phyloP scores from a whole-genome alignment of 768 basidiomycete species.

The Phylloporus scabripes region DNA sequence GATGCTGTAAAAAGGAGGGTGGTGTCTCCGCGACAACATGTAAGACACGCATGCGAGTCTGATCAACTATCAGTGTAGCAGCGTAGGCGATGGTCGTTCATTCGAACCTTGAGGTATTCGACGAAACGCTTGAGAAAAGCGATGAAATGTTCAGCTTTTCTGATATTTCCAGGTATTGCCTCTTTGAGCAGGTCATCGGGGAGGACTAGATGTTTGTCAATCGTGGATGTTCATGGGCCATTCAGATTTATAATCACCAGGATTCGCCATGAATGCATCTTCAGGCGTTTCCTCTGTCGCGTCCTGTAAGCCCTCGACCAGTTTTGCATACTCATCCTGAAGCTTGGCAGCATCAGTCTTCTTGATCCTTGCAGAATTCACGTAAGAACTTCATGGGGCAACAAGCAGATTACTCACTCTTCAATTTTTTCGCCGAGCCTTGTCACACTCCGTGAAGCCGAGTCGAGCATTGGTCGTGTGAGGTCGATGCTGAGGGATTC shows the following conservation, averaged over 20 bases:
- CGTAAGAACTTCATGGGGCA: conserved; percentile 7
- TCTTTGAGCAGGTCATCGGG: conserved; percentile 94
- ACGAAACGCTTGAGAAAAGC: conserved; percentile 98
- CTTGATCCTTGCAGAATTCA: conserved; percentile 64
- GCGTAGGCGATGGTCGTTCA: neutral
- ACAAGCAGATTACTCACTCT: conserved; percentile 53
- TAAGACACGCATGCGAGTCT: conserved; percentile 99
- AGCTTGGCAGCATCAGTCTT: conserved; percentile 87
- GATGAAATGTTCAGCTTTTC: conserved; percentile 98
- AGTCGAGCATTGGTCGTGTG: conserved; percentile 95
- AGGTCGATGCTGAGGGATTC: conserved; percentile 97
- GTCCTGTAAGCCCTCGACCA: conserved; percentile 91
- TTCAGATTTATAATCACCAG: conserved; percentile 46
- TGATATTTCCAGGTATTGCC: conserved; percentile 95
- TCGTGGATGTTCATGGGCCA: neutral
- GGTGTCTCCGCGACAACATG: conserved; percentile 99
- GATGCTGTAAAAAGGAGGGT: conserved; percentile 90
- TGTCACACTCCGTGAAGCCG: conserved; percentile 81
- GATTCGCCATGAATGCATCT: conserved; percentile 86
- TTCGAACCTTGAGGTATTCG: conserved; percentile 88
- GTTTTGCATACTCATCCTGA: conserved; percentile 92
- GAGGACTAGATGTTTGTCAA: conserved; percentile 49
- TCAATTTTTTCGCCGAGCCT: conserved; percentile 90
- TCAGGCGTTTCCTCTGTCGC: conserved; percentile 55
- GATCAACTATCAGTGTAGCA: conserved; percentile 11